Conservation (phyloP, 495 filamentous ascomycete genomes). For the Trypethelium eluteriae region DNA sequence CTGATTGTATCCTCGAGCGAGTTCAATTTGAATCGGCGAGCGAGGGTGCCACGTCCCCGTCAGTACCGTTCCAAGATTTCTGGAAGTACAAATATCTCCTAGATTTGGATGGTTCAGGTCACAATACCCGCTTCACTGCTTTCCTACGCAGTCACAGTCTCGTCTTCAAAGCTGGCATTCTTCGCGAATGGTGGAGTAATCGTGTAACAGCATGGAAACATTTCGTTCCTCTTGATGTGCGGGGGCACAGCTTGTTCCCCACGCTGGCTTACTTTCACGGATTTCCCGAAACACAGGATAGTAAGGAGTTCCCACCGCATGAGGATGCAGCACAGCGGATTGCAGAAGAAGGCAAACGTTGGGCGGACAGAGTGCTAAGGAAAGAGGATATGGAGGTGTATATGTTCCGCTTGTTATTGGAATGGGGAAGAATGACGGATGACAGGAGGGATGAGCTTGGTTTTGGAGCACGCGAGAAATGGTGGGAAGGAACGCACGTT, state of each 20-base stretch:
- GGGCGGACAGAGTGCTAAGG: constrained; percentile 57
- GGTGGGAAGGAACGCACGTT: constrained; percentile 3
- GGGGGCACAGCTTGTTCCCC: constrained; percentile 36
- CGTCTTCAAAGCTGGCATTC: constrained; percentile 57
- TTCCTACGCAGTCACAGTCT: constrained; percentile 56
- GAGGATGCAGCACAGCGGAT: constrained; percentile 53
- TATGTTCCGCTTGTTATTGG: constrained; percentile 66
- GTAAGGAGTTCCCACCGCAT: constrained; percentile 28
- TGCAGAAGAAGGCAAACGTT: constrained; percentile 56
- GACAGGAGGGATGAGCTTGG: constrained; percentile 30
- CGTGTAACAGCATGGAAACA: constrained; percentile 67
- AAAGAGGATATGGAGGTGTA: constrained; percentile 81
- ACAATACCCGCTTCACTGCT: constrained; percentile 54
- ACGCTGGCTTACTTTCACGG: constrained; percentile 35
- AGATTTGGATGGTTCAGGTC: constrained; percentile 63
- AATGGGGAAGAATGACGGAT: constrained; percentile 46
- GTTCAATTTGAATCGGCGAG: constrained; percentile 41
- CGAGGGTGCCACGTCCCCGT: constrained; percentile 40
- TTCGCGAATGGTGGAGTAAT: constrained; percentile 68
- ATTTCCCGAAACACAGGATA: constrained; percentile 16
- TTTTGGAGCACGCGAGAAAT: constrained; percentile 12
- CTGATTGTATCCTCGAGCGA: constrained; percentile 45
- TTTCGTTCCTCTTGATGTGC: constrained; percentile 67
- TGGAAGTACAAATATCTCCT: constrained; percentile 59
- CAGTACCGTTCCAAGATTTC: constrained; percentile 50